phyloP scores from a whole-genome alignment of 1,139 yeast genomes.

The Geotrichum australiense region DNA sequence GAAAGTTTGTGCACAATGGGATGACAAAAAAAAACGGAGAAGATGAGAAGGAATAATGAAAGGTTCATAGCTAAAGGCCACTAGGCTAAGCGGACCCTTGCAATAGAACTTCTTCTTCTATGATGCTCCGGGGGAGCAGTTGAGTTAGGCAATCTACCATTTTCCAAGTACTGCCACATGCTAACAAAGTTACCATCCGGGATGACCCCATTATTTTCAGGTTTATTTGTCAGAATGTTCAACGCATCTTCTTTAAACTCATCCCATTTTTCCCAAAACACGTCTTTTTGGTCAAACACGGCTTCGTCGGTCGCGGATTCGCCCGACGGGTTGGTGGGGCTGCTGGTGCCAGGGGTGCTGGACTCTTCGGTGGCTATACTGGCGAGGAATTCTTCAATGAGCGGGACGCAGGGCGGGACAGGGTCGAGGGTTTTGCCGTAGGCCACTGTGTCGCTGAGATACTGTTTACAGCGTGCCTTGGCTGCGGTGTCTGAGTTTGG shows the following conservation, averaged over 20 bases:
- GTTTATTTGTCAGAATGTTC: constrained; percentile 10
- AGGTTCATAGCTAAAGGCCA: no score
- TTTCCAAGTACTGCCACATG: constrained; percentile 16
- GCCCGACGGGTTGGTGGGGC: no score
- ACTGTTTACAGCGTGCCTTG: constrained; percentile 12
- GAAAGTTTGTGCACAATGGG: neutral
- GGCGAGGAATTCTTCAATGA: constrained; percentile 9
- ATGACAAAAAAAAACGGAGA: neutral
- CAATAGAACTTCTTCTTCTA: constrained; percentile 11
- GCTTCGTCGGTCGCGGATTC: constrained; percentile 2
- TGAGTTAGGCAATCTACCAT: constrained; percentile 13
- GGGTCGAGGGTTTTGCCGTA: constrained; percentile 12
- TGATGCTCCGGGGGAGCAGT: constrained; percentile 15
- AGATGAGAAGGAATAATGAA: no score
- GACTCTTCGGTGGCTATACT: neutral
- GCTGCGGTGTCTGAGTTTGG: constrained; percentile 10
- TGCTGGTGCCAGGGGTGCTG: neutral
- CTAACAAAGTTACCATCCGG: constrained; percentile 14
- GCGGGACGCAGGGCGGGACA: constrained; percentile 8
- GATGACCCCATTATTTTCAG: constrained; percentile 6
- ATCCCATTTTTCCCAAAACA: constrained; percentile 15
- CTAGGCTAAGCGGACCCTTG: constrained; percentile 13
- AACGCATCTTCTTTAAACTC: constrained; percentile 15
- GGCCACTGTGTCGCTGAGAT: constrained; percentile 9
- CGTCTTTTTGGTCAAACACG: neutral